Base-by-base conservation (phyloP, 305 asterid species). In the Fraxinus baroniana region DNA sequence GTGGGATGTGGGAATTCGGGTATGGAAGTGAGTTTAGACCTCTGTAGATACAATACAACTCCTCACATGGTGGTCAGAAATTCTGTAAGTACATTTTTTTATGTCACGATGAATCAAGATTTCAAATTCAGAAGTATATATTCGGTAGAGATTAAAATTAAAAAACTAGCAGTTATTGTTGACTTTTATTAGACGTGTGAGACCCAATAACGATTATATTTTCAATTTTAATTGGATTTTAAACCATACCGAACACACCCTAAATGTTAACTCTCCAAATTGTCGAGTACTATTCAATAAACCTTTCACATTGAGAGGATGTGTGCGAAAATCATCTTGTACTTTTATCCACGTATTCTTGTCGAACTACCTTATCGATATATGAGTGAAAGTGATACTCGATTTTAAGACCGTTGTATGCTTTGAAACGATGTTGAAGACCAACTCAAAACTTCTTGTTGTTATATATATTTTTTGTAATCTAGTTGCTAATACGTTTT, bases 1-100 rank as follows among this genome's bases (percentile, higher is more conserved):
- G 86, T 95, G 5, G 98, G 98, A 0, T 95, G 98, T 78, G 98
- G 98, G 1, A 95, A 95, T 85, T 95, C 98, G 5, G 98, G 98
- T 1, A 94, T 95, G 98, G 98, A 95, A 85, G 98, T 95, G 66
- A 88, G 97, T 76, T 86, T 95, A 2, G 98, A 95, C 85, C 93
- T 95, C 39, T 91, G 97, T n/a, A 81, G 91, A 30, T 81, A 89
- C 39, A 84, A 91, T 80, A 97, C 97, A 1, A 79, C 0, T n/a
- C 95, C 98, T 49, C 86, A 85, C 86, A 89, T 95, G 90, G 98
- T 95, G 64, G 98, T 93, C 82, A 78, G 98, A 71, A 94, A 91
- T 80, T 84, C 97, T 1, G 99, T 94, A 76, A 92, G 95, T 84
- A 41, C 32, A 3, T 52, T 52, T 52, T 49, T 12, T 44, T 0